These are phyloP conservation scores for Plantago coronopus DNA, from an alignment of 305 asterid species.

Conservation along the genomic window DNA sequence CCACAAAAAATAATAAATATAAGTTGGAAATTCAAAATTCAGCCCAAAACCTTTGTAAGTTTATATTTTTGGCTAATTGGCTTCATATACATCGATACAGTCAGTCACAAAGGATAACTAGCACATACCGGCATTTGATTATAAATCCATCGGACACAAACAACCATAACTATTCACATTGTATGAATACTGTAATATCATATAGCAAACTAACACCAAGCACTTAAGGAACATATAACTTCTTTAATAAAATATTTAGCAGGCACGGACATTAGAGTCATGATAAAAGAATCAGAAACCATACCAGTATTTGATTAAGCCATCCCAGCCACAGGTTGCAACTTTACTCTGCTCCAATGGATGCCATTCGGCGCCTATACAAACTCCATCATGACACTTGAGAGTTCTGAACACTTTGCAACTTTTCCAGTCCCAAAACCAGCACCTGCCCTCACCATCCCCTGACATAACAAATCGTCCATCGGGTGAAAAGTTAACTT, in stretches of 20 bases:
- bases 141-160: no score
- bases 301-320: slow-evolving; percentile 95
- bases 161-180: slow-evolving; percentile 8
- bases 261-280: slow-evolving; percentile 13
- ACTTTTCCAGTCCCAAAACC: slow-evolving; percentile 99
- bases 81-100: background rate
- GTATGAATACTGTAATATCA: slow-evolving; percentile 6
- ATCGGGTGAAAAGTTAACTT: slow-evolving; percentile 96
- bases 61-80: background rate
- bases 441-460: slow-evolving; percentile 97
- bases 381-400: slow-evolving; percentile 93
- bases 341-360: slow-evolving; percentile 98
- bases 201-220: slow-evolving; percentile 1
- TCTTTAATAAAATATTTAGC: slow-evolving; percentile 2
- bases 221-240: background rate
- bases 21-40: background rate
- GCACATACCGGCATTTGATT: no score
- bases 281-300: slow-evolving; percentile 26
- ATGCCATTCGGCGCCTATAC: slow-evolving; percentile 94
- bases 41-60: background rate
- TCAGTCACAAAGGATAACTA: background rate
- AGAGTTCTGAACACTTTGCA: slow-evolving; percentile 92
- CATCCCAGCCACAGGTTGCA: slow-evolving; percentile 99
- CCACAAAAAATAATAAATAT: background rate
- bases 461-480: slow-evolving; percentile 96